These are phyloP conservation scores for Panellus pusillus DNA, from an alignment of 768 basidiomycete genomes.

Conservation along the genomic window DNA sequence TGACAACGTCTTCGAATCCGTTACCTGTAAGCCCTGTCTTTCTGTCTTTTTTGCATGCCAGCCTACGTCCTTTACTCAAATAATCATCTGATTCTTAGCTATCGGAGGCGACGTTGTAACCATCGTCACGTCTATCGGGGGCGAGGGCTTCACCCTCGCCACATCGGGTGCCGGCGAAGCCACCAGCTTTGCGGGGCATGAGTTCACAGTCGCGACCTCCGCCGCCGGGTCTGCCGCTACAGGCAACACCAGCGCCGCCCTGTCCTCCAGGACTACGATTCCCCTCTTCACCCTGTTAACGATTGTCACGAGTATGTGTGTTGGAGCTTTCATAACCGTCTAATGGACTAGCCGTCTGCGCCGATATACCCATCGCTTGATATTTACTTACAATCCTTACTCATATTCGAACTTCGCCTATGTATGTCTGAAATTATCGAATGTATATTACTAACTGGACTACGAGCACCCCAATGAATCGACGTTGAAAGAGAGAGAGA, in stretches of 20 bases:
- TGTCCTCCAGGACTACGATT: slow-evolving; percentile 24
- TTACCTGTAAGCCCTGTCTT: slow-evolving; percentile 39
- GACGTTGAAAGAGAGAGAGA: too few relatives aligned
- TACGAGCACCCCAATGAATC: too few relatives aligned
- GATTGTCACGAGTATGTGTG: slow-evolving; percentile 30
- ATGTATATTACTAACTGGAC: too few relatives aligned
- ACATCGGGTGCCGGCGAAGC: slow-evolving; percentile 37
- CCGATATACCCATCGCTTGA: not conserved
- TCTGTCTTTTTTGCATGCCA: too few relatives aligned
- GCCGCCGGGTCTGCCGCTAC: slow-evolving; percentile 25
- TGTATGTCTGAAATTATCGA: too few relatives aligned
- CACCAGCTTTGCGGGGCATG: slow-evolving; percentile 54
- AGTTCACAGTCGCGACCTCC: slow-evolving; percentile 50
- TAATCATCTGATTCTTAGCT: slow-evolving; percentile 41
- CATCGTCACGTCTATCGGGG: slow-evolving; percentile 58
- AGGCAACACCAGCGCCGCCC: slow-evolving; percentile 25
- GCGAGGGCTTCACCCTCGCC: slow-evolving; percentile 61
- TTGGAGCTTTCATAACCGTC: slow-evolving; percentile 42
- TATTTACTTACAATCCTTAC: not conserved
- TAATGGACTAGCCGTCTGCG: slow-evolving; percentile 14
- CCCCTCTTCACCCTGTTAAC: slow-evolving; percentile 30
- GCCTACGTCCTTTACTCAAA: slow-evolving; percentile 21
- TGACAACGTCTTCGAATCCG: slow-evolving; percentile 34
- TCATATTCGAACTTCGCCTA: not conserved
- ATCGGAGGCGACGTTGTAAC: slow-evolving; percentile 53